These are phyloP conservation scores for Coemansia sp. DNA, from an alignment of 192 early-diverging fungal genomes.

Conservation along the genomic window DNA sequence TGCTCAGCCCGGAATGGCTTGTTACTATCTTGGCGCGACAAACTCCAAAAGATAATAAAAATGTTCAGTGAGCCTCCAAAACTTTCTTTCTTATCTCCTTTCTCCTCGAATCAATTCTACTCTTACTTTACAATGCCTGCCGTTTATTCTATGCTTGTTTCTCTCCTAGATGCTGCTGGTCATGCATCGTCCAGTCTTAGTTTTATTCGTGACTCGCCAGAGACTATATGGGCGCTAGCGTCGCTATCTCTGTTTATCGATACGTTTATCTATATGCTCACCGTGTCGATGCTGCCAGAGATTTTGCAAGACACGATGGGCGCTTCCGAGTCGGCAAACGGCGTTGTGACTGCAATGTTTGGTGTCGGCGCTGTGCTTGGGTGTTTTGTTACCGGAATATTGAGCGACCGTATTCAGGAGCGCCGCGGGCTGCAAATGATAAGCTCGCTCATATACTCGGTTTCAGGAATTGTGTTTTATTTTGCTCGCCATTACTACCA, in stretches of 20 bases:
- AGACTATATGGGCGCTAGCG: slow-evolving; percentile 33
- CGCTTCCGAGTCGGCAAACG: slow-evolving; percentile 32
- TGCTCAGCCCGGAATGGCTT: not conserved
- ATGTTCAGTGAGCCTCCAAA: not conserved
- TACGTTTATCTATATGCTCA: slow-evolving; percentile 39
- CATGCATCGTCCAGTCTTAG: not conserved
- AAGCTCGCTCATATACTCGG: slow-evolving; percentile 17
- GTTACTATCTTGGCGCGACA: not conserved
- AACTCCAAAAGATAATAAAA: not conserved
- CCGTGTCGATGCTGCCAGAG: slow-evolving; percentile 29
- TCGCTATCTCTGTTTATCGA: slow-evolving; percentile 40
- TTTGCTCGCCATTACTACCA: slow-evolving; percentile 32
- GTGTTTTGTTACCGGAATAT: slow-evolving; percentile 3
- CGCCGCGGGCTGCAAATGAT: slow-evolving; percentile 23
- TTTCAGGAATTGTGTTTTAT: slow-evolving; percentile 30
- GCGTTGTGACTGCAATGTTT: slow-evolving; percentile 39
- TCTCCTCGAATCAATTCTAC: not conserved
- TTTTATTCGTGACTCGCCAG: slow-evolving; percentile 11
- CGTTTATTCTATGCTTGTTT: slow-evolving; percentile 1
- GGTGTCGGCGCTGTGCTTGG: slow-evolving; percentile 31
- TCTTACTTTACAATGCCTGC: not conserved
- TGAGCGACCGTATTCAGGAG: slow-evolving; percentile 22
- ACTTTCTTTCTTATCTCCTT: not conserved
- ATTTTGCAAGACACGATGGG: slow-evolving; percentile 36
- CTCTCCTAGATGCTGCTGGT: not conserved